Evolutionary conservation across 164 flowering plant species (phyloP).

Genomic region (Magnolia kwangsiensis): DNA sequence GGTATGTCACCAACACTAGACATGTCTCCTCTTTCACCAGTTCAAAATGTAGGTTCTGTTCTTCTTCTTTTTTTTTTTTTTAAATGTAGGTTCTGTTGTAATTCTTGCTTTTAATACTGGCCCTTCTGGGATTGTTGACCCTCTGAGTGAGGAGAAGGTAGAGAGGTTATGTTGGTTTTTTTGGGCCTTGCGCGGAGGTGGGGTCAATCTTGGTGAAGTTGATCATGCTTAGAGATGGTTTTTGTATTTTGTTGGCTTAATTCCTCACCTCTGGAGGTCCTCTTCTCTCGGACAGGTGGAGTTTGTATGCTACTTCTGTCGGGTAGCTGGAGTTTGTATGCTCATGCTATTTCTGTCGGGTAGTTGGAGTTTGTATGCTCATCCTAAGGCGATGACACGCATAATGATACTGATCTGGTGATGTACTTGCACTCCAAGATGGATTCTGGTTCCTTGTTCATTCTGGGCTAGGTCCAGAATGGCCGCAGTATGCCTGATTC

Average conservation of each 20-base stretch:
- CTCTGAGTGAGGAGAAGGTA: neutral
- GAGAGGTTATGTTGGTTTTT: neutral
- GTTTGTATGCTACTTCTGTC: neutral
- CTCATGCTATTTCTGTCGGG: too few relatives aligned
- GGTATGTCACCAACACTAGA: slow-evolving; percentile 45
- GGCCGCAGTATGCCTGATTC: neutral
- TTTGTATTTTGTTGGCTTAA: neutral
- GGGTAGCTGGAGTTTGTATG: too few relatives aligned
- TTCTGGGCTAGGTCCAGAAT: neutral
- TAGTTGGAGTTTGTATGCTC: too few relatives aligned
- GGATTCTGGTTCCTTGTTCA: too few relatives aligned
- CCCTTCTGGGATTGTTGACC: neutral
- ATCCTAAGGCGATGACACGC: too few relatives aligned
- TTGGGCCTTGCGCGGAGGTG: neutral
- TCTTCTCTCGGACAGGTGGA: neutral
- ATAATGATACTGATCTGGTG: too few relatives aligned
- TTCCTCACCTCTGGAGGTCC: neutral
- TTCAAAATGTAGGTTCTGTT: neutral
- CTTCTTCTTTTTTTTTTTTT: too few relatives aligned
- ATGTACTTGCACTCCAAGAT: too few relatives aligned
- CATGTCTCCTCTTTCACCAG: neutral
- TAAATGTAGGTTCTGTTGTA: neutral
- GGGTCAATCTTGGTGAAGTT: neutral
- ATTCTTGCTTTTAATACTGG: neutral
- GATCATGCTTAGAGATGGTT: neutral